Conservation (phyloP, 2,329 filamentous ascomycete genomes). For the Trichoderma sp. region DNA sequence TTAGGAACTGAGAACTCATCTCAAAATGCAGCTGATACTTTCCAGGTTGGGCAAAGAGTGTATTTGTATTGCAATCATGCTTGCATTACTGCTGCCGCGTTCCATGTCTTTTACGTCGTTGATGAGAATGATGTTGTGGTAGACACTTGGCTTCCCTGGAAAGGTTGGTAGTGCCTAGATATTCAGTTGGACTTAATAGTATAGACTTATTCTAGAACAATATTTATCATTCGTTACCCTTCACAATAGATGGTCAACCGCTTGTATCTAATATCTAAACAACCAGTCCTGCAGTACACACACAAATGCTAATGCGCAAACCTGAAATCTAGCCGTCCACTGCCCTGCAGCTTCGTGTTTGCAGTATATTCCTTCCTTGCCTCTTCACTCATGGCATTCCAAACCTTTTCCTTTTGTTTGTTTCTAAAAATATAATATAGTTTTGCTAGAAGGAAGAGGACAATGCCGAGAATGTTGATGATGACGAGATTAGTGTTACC, state of each 20-base stretch:
- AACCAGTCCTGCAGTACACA: neutral
- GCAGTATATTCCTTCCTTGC: neutral
- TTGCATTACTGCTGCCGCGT: neutral
- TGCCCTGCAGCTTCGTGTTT: neutral
- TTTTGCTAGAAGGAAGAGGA: neutral
- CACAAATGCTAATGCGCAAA: neutral
- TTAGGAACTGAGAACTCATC: neutral
- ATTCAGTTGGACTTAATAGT: too few species aligned
- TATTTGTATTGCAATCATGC: neutral
- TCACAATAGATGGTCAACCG: neutral
- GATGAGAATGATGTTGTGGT: neutral
- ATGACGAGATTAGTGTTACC: conserved; percentile 7
- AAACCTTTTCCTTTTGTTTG: neutral
- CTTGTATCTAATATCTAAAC: neutral
- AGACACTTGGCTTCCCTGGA: neutral
- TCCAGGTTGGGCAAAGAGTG: neutral
- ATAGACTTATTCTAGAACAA: too few species aligned
- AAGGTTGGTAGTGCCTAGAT: neutral
- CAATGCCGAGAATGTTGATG: conserved; percentile 1
- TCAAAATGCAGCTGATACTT: neutral
- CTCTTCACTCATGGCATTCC: conserved; percentile 7
- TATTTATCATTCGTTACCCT: too few species aligned
- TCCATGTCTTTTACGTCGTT: neutral
- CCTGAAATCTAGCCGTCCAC: neutral
- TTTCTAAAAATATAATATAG: neutral